Percentiles rank a stretch among this genome's conserved stretches.
Evolutionary conservation across 2,329 filamentous ascomycete genomes (phyloP).

Genomic region (Metarhizium brunneum): DNA sequence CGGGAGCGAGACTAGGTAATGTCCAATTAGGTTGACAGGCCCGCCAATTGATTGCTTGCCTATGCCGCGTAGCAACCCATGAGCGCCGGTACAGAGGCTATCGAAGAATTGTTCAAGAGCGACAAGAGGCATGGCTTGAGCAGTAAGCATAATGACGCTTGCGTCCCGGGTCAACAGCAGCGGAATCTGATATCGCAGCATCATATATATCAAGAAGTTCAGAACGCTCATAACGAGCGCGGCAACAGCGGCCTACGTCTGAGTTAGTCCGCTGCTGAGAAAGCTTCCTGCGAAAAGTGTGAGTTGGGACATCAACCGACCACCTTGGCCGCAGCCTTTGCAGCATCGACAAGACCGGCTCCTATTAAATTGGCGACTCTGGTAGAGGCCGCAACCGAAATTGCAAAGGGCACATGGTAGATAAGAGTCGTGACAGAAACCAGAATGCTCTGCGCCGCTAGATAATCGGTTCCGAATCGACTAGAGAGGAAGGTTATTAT

Average conservation of each 20-base stretch:
- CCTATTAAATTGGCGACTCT: slow-evolving; percentile 85
- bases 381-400: slow-evolving; percentile 80
- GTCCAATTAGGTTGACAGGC: slow-evolving; percentile 76
- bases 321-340: slow-evolving; percentile 67
- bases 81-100: slow-evolving; percentile 64
- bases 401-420: slow-evolving; percentile 82
- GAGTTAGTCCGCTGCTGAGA: background rate
- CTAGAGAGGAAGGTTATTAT: slow-evolving; percentile 70
- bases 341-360: slow-evolving; percentile 66
- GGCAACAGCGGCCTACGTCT: slow-evolving; percentile 41
- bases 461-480: slow-evolving; percentile 63
- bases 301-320: slow-evolving; percentile 23
- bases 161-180: slow-evolving; percentile 61
- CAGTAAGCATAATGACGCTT: slow-evolving; percentile 56
- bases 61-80: slow-evolving; percentile 74
- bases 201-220: slow-evolving; percentile 61
- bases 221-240: slow-evolving; percentile 61
- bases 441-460: slow-evolving; percentile 80
- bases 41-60: slow-evolving; percentile 80
- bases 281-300: too few species aligned
- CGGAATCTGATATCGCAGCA: slow-evolving; percentile 61
- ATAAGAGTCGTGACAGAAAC: slow-evolving; percentile 67
- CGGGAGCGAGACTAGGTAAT: slow-evolving; percentile 76
- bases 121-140: slow-evolving; percentile 62
- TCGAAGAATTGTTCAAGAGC: slow-evolving; percentile 88